These are phyloP conservation scores for Aspergillus felis DNA, from an alignment of 2,329 filamentous ascomycete species.

Conservation along the genomic window DNA sequence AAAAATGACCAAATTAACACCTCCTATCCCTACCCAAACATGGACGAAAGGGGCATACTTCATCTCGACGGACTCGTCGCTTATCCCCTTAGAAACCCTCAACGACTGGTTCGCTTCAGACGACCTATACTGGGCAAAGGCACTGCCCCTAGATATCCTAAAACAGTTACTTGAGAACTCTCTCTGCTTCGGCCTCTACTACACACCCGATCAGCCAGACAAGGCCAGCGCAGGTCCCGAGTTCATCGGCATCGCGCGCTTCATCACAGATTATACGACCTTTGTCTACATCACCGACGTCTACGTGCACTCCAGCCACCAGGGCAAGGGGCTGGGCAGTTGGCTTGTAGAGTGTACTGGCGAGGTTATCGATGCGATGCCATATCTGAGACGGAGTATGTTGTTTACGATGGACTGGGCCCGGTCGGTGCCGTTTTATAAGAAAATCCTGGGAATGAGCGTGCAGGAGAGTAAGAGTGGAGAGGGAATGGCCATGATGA, in stretches of 20 bases:
- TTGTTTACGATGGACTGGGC: conserved; percentile 33
- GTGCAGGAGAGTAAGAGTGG: conserved; percentile 17
- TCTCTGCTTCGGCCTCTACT: conserved; percentile 58
- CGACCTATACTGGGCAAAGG: conserved; percentile 58
- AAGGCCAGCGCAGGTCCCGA: conserved; percentile 19
- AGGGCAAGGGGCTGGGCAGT: conserved; percentile 59
- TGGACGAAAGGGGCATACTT: conserved; percentile 10
- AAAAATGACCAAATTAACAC: background rate
- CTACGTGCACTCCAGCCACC: conserved; percentile 58
- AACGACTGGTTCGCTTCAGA: conserved; percentile 55
- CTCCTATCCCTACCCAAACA: conserved; percentile 3
- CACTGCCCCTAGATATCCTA: conserved; percentile 48
- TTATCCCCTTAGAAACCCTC: conserved; percentile 53
- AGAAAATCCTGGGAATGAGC: conserved; percentile 18
- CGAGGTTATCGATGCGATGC: conserved; percentile 55
- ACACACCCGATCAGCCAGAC: background rate
- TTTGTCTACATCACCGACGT: conserved; percentile 69
- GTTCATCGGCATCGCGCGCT: conserved; percentile 57
- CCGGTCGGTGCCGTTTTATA: conserved; percentile 18
- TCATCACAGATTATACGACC: conserved; percentile 67
- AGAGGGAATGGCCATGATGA: conserved; percentile 5
- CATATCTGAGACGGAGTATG: conserved; percentile 57
- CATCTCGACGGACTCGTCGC: conserved; percentile 57
- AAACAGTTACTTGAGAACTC: conserved; percentile 55
- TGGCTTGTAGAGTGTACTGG: conserved; percentile 62